phyloP scores from a whole-genome alignment of 805 yeast genomes.

The Millerozyma acaciae region DNA sequence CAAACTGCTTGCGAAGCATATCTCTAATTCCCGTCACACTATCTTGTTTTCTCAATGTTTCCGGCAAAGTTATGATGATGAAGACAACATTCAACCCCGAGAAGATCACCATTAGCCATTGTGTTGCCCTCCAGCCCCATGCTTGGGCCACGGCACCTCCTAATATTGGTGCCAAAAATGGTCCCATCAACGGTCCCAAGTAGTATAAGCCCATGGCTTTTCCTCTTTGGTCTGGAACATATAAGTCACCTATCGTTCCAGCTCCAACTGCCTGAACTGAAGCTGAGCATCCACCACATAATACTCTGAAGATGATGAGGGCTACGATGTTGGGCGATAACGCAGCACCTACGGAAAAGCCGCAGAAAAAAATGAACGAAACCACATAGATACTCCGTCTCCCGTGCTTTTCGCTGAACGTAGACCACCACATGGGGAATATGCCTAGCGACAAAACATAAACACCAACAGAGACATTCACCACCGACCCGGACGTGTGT shows the following conservation, averaged over 20 bases:
- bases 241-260: conserved; percentile 78
- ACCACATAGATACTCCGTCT: conserved; percentile 68
- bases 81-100: conserved; percentile 51
- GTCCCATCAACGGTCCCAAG: conserved; percentile 79
- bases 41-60: conserved; percentile 66
- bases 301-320: conserved; percentile 64
- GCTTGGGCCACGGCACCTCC: conserved; percentile 70
- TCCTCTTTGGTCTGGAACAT: conserved; percentile 64
- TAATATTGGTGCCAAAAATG: conserved; percentile 68
- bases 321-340: conserved; percentile 56
- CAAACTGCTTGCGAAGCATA: conserved; percentile 22
- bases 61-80: conserved; percentile 65
- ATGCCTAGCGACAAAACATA: conserved; percentile 71
- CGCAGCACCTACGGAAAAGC: conserved; percentile 71
- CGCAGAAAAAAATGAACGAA: conserved; percentile 60
- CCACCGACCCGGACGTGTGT: conserved; percentile 53
- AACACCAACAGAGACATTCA: conserved; percentile 77
- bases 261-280: conserved; percentile 89
- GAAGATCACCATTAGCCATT: conserved; percentile 74
- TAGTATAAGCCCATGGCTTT: conserved; percentile 76
- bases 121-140: conserved; percentile 89
- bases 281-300: conserved; percentile 79
- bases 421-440: conserved; percentile 88
- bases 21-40: conserved; percentile 51
- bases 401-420: conserved; percentile 71